Evolutionary conservation across 805 yeast genomes (phyloP).

Genomic region (Saccharomycopsis olivae): DNA sequence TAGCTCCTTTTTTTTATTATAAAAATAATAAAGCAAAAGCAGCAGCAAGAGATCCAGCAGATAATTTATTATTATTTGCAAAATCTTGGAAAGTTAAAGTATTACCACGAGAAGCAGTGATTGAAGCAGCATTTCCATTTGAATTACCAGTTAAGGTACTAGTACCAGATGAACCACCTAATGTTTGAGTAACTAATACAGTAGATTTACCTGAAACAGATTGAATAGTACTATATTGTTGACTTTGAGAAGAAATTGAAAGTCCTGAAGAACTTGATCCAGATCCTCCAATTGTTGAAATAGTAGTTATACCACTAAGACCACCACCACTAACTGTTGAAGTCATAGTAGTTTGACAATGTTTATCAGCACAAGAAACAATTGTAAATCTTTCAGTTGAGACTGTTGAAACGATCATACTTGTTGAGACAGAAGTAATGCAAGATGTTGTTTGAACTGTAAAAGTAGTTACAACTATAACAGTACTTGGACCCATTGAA

Average conservation of each 20-base stretch:
- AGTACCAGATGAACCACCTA: background rate
- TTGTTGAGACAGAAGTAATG: constrained; percentile 15
- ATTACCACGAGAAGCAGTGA: constrained; percentile 1
- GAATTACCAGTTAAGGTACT: background rate
- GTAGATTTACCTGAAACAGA: constrained; percentile 7
- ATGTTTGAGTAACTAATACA: constrained; percentile 3
- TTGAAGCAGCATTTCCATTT: background rate
- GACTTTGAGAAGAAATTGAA: background rate
- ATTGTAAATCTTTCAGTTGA: constrained; percentile 17
- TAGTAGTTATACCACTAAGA: constrained; percentile 5
- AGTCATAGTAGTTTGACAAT: constrained; percentile 15
- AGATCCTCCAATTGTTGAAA: background rate
- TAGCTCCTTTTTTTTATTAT: too few relatives aligned
- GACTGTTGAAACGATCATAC: constrained; percentile 19
- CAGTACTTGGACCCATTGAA: constrained; percentile 17
- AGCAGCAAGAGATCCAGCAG: background rate
- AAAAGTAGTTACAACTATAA: constrained; percentile 17
- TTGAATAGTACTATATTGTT: background rate
- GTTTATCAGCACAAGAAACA: constrained; percentile 17
- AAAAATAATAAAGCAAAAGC: too few relatives aligned
- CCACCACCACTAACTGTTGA: constrained; percentile 4
- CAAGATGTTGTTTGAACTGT: constrained; percentile 18
- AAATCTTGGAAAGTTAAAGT: constrained; percentile 11
- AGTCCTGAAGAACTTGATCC: background rate
- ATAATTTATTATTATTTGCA: background rate